A percentile compares a stretch with the other conserved stretches of the same genome.
Conservation (phyloP, 2,329 filamentous ascomycete species). For the Huntiella omanensis region DNA sequence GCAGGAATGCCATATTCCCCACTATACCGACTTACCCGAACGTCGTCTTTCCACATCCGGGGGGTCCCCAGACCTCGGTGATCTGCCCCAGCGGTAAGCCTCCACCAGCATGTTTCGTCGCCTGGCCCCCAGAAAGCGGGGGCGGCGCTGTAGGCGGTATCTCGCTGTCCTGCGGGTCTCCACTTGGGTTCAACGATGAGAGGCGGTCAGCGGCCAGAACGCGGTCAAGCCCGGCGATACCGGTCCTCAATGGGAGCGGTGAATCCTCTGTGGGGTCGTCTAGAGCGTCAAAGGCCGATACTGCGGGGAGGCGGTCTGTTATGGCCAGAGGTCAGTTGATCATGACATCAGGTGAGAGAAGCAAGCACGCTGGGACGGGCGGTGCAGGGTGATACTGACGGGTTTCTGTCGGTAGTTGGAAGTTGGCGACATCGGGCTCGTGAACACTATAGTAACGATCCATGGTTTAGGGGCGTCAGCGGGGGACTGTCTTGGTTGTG, state of each 20-base stretch:
- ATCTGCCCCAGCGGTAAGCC: constrained; percentile 61
- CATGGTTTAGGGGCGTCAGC: constrained; percentile 20
- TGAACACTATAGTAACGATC: constrained; percentile 37
- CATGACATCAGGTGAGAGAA: neutral
- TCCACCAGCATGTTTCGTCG: constrained; percentile 16
- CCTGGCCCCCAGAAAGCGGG: too few species aligned
- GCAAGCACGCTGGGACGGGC: neutral
- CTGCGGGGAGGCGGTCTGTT: constrained; percentile 55
- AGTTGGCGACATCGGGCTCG: constrained; percentile 41
- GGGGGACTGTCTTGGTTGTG: too few species aligned
- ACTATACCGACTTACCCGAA: constrained; percentile 43
- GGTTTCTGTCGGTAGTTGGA: constrained; percentile 30
- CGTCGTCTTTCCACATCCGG: constrained; percentile 68
- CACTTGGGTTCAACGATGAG: too few species aligned
- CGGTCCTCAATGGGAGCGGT: constrained; percentile 34
- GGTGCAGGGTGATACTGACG: constrained; percentile 22
- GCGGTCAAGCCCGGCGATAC: constrained; percentile 33
- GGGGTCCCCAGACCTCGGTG: constrained; percentile 74
- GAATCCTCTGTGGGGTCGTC: constrained; percentile 34
- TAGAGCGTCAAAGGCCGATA: constrained; percentile 56
- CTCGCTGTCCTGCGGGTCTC: too few species aligned
- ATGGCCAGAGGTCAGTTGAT: neutral
- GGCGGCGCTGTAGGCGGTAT: too few species aligned
- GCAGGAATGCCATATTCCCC: neutral
- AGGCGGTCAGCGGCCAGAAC: constrained; percentile 17